Conservation (phyloP, 345 rosid species). For the Lumnitzera racemosa region DNA sequence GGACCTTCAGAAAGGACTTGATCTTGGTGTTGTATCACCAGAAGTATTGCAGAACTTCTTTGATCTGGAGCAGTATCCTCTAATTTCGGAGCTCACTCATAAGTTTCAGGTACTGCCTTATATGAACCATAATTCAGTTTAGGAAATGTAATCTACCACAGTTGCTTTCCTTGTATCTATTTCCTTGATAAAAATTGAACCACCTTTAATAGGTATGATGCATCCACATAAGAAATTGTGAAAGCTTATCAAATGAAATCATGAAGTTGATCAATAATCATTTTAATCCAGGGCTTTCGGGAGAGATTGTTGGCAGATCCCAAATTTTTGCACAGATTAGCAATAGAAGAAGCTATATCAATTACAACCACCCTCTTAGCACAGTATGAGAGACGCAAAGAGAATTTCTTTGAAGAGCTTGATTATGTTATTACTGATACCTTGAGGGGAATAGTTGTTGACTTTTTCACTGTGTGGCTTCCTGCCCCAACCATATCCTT, state of each 20-base stretch:
- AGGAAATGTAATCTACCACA: too few relatives aligned
- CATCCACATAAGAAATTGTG: background rate
- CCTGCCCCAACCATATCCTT: constrained; percentile 92
- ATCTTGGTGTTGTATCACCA: constrained; percentile 90
- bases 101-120: constrained; percentile 62
- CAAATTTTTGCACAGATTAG: constrained; percentile 79
- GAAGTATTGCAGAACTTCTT: constrained; percentile 91
- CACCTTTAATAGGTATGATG: too few relatives aligned
- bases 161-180: too few relatives aligned
- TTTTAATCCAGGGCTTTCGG: constrained; percentile 75
- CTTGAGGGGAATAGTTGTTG: constrained; percentile 67
- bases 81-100: constrained; percentile 71
- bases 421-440: constrained; percentile 92
- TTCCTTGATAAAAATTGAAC: too few relatives aligned
- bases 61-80: constrained; percentile 78
- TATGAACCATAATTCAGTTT: too few relatives aligned
- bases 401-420: constrained; percentile 80
- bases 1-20: constrained; percentile 95
- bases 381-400: constrained; percentile 84
- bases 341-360: constrained; percentile 88
- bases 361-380: constrained; percentile 86
- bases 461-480: constrained; percentile 91
- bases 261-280: constrained; percentile 8
- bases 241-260: background rate
- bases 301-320: constrained; percentile 93